phyloP scores from a whole-genome alignment of 2,329 filamentous ascomycete species.

The Aspergillus sp. region DNA sequence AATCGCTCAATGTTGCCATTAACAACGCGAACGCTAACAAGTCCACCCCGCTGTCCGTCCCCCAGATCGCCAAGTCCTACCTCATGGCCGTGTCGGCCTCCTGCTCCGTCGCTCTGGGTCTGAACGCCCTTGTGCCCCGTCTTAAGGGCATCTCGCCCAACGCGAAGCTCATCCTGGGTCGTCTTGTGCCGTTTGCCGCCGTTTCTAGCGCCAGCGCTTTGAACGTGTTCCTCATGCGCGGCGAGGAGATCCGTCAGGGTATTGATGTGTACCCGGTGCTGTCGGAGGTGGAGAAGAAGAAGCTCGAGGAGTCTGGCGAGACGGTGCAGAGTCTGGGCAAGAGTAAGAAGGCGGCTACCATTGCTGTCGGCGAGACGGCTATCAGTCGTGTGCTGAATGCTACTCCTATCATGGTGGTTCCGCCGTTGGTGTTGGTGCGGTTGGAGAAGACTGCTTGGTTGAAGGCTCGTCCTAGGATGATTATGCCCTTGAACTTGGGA shows the following conservation, averaged over 20 bases:
- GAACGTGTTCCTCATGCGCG: conserved; percentile 97
- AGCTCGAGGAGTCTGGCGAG: conserved; percentile 64
- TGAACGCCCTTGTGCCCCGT: conserved; percentile 86
- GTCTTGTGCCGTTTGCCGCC: conserved; percentile 94
- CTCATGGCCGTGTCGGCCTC: conserved; percentile 87
- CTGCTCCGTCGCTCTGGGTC: conserved; percentile 87
- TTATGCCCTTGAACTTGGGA: conserved; percentile 79
- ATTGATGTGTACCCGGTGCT: conserved; percentile 90
- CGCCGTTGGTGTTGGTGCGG: conserved; percentile 79
- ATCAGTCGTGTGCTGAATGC: conserved; percentile 89
- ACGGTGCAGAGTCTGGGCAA: conserved; percentile 76
- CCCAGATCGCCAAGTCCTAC: conserved; percentile 85
- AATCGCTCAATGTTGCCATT: conserved; percentile 97
- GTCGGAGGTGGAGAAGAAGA: conserved; percentile 66
- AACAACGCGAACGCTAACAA: conserved; percentile 99
- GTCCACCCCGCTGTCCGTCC: conserved; percentile 80
- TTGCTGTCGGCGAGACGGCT: conserved; percentile 92
- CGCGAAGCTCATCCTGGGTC: conserved; percentile 72
- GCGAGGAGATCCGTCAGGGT: conserved; percentile 88
- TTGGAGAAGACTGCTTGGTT: conserved; percentile 85
- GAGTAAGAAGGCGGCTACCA: conserved; percentile 80
- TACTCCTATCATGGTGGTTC: conserved; percentile 95
- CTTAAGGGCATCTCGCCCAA: conserved; percentile 74
- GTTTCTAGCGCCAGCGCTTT: conserved; percentile 87
- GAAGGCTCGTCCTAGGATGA: conserved; percentile 71